Conservation (phyloP, 23 red algal genomes). For the Porphyridium purpureum region DNA sequence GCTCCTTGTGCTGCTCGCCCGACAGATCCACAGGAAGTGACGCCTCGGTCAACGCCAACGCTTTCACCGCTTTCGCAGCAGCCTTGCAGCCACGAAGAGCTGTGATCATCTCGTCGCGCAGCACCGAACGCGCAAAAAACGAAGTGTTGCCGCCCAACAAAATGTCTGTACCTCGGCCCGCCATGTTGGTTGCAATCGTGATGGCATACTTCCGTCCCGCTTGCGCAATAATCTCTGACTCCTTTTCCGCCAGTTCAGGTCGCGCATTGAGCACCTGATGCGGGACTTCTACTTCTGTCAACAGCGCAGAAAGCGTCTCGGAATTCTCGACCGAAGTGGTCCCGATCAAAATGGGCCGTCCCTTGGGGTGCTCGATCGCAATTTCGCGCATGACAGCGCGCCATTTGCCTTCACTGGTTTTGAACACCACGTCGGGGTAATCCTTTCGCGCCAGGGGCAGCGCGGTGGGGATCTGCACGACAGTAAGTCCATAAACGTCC, state of each 20-base stretch:
- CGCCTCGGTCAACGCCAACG: slow-evolving; percentile 1
- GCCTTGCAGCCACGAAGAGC: neutral
- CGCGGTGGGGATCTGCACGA: slow-evolving; percentile 77
- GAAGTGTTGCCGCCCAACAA: slow-evolving; percentile 79
- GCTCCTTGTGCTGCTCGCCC: neutral
- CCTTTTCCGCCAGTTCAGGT: slow-evolving; percentile 65
- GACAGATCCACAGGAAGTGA: slow-evolving; percentile 4
- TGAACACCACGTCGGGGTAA: slow-evolving; percentile 92
- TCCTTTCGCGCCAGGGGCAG: slow-evolving; percentile 82
- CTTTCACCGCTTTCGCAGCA: neutral
- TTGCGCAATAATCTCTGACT: slow-evolving; percentile 87
- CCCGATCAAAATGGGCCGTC: slow-evolving; percentile 71
- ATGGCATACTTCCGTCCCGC: slow-evolving; percentile 68
- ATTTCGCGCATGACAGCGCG: slow-evolving; percentile 71
- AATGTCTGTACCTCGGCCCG: slow-evolving; percentile 95
- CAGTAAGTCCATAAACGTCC: slow-evolving; percentile 48
- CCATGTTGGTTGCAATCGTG: slow-evolving; percentile 98
- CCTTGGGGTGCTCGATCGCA: slow-evolving; percentile 31
- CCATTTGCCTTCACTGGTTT: slow-evolving; percentile 57
- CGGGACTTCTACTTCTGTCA: slow-evolving; percentile 48
- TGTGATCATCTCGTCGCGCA: slow-evolving; percentile 18
- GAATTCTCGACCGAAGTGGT: slow-evolving; percentile 87
- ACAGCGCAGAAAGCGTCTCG: slow-evolving; percentile 42
- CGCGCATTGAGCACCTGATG: slow-evolving; percentile 93
- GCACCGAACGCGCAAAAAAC: slow-evolving; percentile 44